Conservation (phyloP, 202 grass and related monocot genomes). For the Zoysia matrella region DNA sequence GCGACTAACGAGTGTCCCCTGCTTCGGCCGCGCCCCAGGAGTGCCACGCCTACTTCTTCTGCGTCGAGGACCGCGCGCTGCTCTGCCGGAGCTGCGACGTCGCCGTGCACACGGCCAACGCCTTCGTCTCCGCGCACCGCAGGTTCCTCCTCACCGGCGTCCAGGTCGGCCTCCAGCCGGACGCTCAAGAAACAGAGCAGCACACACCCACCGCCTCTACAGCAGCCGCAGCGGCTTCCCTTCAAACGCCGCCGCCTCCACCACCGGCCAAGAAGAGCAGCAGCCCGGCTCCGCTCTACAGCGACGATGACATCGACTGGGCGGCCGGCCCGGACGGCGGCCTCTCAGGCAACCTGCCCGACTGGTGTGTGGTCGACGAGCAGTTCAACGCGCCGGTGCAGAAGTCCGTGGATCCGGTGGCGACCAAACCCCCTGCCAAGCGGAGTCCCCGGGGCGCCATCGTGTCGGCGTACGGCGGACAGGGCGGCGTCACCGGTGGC, state of each 20-base stretch:
- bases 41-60: slow-evolving; percentile 69
- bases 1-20: background rate
- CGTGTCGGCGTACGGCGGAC: slow-evolving; percentile 23
- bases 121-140: slow-evolving; percentile 77
- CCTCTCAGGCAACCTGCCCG: too few relatives aligned
- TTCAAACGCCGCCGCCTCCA: background rate
- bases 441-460: slow-evolving; percentile 24
- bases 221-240: background rate
- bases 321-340: too few relatives aligned
- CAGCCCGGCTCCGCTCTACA: too few relatives aligned
- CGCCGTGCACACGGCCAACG: slow-evolving; percentile 64
- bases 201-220: background rate
- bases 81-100: too few relatives aligned
- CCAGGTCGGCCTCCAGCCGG: slow-evolving; percentile 72
- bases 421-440: slow-evolving; percentile 30
- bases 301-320: too few relatives aligned
- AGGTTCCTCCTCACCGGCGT: slow-evolving; percentile 96
- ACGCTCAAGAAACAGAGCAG: slow-evolving; percentile 35
- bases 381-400: background rate
- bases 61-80: too few relatives aligned
- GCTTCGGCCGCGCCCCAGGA: slow-evolving; percentile 52
- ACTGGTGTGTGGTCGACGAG: too few relatives aligned
- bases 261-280: too few relatives aligned
- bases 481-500: slow-evolving; percentile 35
- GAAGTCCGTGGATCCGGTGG: background rate